phyloP scores from a whole-genome alignment of 331 rosid species.

The Prunus yedoensis region DNA sequence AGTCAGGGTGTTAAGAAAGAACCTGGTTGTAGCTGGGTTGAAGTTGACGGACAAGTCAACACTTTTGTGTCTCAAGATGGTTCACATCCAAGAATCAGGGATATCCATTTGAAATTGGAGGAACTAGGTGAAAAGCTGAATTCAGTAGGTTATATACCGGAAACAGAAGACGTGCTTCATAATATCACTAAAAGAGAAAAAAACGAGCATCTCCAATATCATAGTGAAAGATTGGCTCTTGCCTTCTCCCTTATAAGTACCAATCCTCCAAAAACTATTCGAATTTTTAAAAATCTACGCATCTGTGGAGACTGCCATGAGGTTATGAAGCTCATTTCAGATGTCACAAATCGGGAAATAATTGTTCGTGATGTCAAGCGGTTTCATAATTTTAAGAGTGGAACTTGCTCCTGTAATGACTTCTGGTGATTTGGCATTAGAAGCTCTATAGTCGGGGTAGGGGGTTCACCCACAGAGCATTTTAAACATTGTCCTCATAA shows the following conservation, averaged over 20 bases:
- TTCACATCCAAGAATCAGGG: slow-evolving; percentile 46
- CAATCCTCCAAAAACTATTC: slow-evolving; percentile 30
- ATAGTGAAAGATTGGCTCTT: slow-evolving; percentile 72
- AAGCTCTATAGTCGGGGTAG: neutral
- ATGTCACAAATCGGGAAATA: slow-evolving; percentile 48
- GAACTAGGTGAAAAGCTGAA: slow-evolving; percentile 47
- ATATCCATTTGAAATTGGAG: slow-evolving; percentile 45
- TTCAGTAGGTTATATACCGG: slow-evolving; percentile 44
- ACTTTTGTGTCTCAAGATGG: slow-evolving; percentile 48
- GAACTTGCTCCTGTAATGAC: slow-evolving; percentile 62
- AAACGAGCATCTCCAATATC: slow-evolving; percentile 52
- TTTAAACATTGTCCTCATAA: neutral
- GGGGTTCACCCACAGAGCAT: neutral
- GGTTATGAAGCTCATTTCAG: slow-evolving; percentile 58
- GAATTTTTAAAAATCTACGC: slow-evolving; percentile 67
- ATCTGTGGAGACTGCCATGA: slow-evolving; percentile 66
- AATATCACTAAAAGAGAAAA: slow-evolving; percentile 48
- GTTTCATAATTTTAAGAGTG: slow-evolving; percentile 66
- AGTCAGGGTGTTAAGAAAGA: slow-evolving; percentile 61
- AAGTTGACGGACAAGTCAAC: slow-evolving; percentile 46
- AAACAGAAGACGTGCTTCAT: slow-evolving; percentile 55
- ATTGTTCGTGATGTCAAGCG: slow-evolving; percentile 54
- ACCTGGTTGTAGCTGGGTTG: slow-evolving; percentile 83
- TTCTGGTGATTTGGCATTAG: slow-evolving; percentile 50
- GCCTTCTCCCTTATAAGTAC: slow-evolving; percentile 53